Percentiles rank a stretch among this genome's conserved stretches.
Evolutionary conservation across 2,329 filamentous ascomycete species (phyloP).

Genomic region (Grosmannia clavigera): DNA sequence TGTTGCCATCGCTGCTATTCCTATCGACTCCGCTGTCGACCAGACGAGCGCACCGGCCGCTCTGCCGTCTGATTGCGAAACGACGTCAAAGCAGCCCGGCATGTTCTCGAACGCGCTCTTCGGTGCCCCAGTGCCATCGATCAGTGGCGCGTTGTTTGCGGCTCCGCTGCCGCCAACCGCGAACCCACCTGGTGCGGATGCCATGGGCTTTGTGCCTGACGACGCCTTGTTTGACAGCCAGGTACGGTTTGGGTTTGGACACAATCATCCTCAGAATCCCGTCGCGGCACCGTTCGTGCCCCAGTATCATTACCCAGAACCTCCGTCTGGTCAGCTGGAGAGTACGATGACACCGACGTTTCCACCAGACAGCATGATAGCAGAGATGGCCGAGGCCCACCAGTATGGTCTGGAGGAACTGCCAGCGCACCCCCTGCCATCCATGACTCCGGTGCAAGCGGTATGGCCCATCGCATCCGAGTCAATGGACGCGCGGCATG

Average conservation of each 20-base stretch:
- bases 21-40: background rate
- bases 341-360: background rate
- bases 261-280: background rate
- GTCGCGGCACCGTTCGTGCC: background rate
- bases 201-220: conserved; percentile 6
- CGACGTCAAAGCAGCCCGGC: background rate
- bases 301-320: conserved; percentile 10
- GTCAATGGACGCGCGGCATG: conserved; percentile 2
- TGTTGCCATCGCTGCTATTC: background rate
- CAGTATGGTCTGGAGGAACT: background rate
- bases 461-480: conserved; percentile 9
- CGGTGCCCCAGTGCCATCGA: background rate
- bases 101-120: background rate
- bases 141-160: background rate
- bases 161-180: background rate
- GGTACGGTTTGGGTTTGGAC: conserved; percentile 9
- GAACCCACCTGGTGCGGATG: background rate
- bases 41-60: background rate
- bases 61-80: background rate
- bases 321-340: conserved; percentile 1
- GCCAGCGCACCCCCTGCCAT: background rate
- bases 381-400: background rate
- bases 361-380: background rate
- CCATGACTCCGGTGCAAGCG: background rate
- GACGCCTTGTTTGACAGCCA: conserved; percentile 3